Base-by-base conservation (phyloP, 257 asterid genomes). In the Forsythia suspensa region DNA sequence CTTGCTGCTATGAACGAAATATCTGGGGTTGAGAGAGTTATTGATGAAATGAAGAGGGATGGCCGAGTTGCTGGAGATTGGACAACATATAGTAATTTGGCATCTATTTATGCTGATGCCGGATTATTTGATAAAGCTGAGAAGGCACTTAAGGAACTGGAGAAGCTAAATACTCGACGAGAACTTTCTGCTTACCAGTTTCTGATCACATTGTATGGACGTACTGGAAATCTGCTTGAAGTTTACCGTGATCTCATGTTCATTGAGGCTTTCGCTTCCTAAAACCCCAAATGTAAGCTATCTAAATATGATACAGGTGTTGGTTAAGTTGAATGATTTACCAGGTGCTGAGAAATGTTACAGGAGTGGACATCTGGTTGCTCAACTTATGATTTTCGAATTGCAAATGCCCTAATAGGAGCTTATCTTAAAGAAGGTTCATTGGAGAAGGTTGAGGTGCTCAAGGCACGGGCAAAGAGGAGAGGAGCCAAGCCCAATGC, bases 261-360 rank as follows among this genome's bases (percentile, higher is more conserved):
- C 99, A 9, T 71, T 96, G 86, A 93, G 88, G 88, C 88, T 96
- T 72, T 98, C 98, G 55, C 91, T 92, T 80, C 91, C 86, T 13
- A 90, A 86, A 88, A 92, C 98, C 8, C 91, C 97, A 51, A 94
- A 92, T 48, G 48, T 90, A 43, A 96, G 97, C 83, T 96, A 92
- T 86, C 89, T 96, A 72, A 94, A 96, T 84, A 91, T 96, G 98
- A 96, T 92, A 66, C 97, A 89, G 57, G 93, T 87, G 70, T 78
- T 96, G 86, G 94, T 94, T 66, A 92, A 89, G 63, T 82, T 92
- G 84, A 86, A 96, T 66, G 99, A 96, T 86, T 63, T 94, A 76
- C 96, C 98, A 5, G 98, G 97, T 80, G 98, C 99, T 4, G 98
- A 93, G 88, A 92, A 92, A 83, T 96, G 97, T 84, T 94, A 88